phyloP scores from a whole-genome alignment of 345 rosid species.

The Rhodamnia rubescens region DNA sequence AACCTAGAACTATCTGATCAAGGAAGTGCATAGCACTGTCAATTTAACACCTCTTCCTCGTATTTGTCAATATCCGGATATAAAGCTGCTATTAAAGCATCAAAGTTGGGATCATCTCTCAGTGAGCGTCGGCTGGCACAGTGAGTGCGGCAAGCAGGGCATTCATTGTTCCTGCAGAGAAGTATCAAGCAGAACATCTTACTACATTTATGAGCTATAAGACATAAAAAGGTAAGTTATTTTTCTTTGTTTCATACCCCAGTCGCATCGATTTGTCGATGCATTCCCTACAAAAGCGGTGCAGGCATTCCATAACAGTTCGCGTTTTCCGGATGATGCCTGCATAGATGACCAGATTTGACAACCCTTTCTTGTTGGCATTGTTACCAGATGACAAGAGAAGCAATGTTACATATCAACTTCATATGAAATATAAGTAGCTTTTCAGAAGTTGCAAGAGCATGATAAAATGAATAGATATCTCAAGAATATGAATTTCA shows the following conservation, averaged over 20 bases:
- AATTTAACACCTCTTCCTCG: conserved; percentile 53
- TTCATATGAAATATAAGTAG: background rate
- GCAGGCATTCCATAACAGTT: conserved; percentile 94
- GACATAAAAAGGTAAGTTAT: background rate
- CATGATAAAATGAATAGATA: background rate
- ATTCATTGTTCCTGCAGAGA: conserved; percentile 79
- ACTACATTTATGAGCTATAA: background rate
- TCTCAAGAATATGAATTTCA: background rate
- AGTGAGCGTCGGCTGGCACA: conserved; percentile 94
- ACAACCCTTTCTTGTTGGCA: background rate
- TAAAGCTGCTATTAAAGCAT: conserved; percentile 72
- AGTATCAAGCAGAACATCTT: background rate
- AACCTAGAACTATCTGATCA: background rate
- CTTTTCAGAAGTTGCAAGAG: background rate
- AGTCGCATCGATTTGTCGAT: conserved; percentile 94
- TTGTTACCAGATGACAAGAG: background rate
- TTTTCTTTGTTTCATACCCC: conserved; percentile 44
- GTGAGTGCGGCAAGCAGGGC: conserved; percentile 98
- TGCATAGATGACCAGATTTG: conserved; percentile 11
- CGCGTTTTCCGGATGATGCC: conserved; percentile 94
- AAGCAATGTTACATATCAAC: background rate
- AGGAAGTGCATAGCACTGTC: background rate
- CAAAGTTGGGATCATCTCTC: conserved; percentile 91
- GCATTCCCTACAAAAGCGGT: conserved; percentile 92
- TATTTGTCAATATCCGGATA: conserved; percentile 72